A percentile compares a stretch with the other conserved stretches of the same genome.
Evolutionary conservation across 176 grass and related monocot genomes (phyloP).

Genomic region (Oropetium thomaeum): DNA sequence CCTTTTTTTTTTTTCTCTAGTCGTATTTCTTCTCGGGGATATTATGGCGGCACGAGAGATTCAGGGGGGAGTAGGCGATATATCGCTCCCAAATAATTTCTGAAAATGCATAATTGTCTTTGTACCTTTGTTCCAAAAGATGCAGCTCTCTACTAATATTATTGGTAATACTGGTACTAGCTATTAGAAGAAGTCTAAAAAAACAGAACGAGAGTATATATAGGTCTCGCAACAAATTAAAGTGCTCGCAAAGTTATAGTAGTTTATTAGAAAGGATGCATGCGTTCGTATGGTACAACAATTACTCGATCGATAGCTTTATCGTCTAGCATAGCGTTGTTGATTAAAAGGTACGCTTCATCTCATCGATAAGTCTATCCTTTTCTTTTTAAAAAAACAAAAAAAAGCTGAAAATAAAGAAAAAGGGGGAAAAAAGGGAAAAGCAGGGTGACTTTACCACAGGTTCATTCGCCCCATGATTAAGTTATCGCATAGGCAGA

Average conservation of each 20-base stretch:
- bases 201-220: too few species aligned
- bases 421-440: neutral
- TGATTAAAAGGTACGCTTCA: conserved; percentile 31
- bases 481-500: conserved; percentile 20
- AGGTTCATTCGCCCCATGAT: neutral
- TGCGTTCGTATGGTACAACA: too few species aligned
- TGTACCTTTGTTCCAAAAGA: neutral
- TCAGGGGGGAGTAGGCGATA: conserved; percentile 32
- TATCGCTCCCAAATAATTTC: neutral
- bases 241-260: too few species aligned
- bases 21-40: too few species aligned
- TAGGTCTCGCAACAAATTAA: too few species aligned
- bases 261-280: too few species aligned
- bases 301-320: too few species aligned
- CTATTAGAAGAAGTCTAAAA: too few species aligned
- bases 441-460: conserved; percentile 7
- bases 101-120: neutral
- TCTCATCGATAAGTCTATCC: too few species aligned
- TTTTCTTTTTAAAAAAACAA: neutral
- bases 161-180: too few species aligned
- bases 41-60: conserved; percentile 11
- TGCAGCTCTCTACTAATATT: too few species aligned
- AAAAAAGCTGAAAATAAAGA: neutral
- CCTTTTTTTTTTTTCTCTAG: neutral
- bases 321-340: too few species aligned